Evolutionary conservation across 495 filamentous ascomycete genomes (phyloP).

Genomic region (Trichocladium uniseriatum): DNA sequence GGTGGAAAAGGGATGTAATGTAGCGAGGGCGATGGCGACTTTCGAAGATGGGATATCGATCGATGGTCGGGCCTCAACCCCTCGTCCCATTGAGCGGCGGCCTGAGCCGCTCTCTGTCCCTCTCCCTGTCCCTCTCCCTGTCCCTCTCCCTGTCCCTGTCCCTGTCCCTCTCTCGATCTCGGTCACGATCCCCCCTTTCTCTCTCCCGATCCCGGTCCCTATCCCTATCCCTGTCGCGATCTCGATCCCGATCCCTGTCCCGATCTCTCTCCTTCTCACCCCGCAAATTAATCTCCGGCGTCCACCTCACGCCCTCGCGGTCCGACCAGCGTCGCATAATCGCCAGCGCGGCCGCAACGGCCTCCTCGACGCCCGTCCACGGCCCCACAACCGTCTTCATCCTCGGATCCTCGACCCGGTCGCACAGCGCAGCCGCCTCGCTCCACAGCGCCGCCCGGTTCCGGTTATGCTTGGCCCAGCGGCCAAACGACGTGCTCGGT

Average conservation of each 20-base stretch:
- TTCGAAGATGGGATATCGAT: too few relatives aligned
- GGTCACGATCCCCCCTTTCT: conserved; percentile 7
- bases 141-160: conserved; percentile 8
- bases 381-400: conserved; percentile 26
- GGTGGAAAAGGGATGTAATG: too few relatives aligned
- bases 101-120: not conserved
- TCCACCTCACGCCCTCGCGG: conserved; percentile 27
- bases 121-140: conserved; percentile 1
- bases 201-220: conserved; percentile 5
- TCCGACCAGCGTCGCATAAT: conserved; percentile 26
- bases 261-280: conserved; percentile 5
- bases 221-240: conserved; percentile 1
- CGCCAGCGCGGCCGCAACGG: conserved; percentile 15
- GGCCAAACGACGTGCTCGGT: conserved; percentile 7
- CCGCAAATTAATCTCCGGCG: conserved; percentile 8
- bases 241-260: not conserved
- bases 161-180: conserved; percentile 10
- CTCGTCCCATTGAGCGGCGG: not conserved
- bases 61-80: not conserved
- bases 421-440: conserved; percentile 8
- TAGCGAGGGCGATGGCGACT: too few relatives aligned
- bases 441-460: conserved; percentile 20
- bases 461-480: conserved; percentile 14
- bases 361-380: conserved; percentile 30
- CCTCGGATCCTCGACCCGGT: conserved; percentile 17